These are phyloP conservation scores for Fusarium sp. DNA, from an alignment of 2,329 filamentous ascomycete genomes.

Conservation along the genomic window DNA sequence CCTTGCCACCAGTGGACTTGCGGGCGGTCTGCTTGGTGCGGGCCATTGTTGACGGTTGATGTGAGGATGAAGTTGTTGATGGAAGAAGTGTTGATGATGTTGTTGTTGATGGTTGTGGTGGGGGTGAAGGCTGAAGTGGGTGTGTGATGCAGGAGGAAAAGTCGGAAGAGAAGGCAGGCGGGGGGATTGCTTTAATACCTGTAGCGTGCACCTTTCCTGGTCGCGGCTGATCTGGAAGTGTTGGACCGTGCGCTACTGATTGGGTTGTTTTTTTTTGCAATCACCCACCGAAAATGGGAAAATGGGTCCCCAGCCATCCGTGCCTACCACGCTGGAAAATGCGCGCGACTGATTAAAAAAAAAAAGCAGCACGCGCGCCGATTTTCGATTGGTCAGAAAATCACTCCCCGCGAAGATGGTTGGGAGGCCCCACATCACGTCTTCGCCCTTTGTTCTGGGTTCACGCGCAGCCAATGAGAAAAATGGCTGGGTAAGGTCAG, in stretches of 20 bases:
- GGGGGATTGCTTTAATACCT: constrained; percentile 57
- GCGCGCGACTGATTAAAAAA: constrained; percentile 23
- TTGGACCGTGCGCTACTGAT: constrained; percentile 40
- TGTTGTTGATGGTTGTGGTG: constrained; percentile 43
- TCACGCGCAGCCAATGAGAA: constrained; percentile 30
- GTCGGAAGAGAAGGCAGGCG: constrained; percentile 49
- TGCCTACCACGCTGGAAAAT: constrained; percentile 32
- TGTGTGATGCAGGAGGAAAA: constrained; percentile 56
- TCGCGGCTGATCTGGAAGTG: constrained; percentile 50
- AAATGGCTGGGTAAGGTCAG: constrained; percentile 16
- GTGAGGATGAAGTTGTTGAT: constrained; percentile 46
- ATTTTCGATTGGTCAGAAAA: constrained; percentile 43
- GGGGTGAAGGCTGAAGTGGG: constrained; percentile 46
- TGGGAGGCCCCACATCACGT: constrained; percentile 13
- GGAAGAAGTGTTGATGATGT: constrained; percentile 34
- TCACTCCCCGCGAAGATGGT: constrained; percentile 2
- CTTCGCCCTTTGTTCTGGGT: constrained; percentile 13
- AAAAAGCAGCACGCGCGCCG: constrained; percentile 34
- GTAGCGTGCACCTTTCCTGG: constrained; percentile 41
- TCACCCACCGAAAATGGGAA: constrained; percentile 41
- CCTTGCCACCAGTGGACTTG: constrained; percentile 83
- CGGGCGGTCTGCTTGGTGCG: constrained; percentile 73
- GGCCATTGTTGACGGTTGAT: constrained; percentile 60
- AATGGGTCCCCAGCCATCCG: constrained; percentile 20
- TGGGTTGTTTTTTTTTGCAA: constrained; percentile 33